phyloP scores from a whole-genome alignment of 208 protist species.

The Herpetomonas muscarum region DNA sequence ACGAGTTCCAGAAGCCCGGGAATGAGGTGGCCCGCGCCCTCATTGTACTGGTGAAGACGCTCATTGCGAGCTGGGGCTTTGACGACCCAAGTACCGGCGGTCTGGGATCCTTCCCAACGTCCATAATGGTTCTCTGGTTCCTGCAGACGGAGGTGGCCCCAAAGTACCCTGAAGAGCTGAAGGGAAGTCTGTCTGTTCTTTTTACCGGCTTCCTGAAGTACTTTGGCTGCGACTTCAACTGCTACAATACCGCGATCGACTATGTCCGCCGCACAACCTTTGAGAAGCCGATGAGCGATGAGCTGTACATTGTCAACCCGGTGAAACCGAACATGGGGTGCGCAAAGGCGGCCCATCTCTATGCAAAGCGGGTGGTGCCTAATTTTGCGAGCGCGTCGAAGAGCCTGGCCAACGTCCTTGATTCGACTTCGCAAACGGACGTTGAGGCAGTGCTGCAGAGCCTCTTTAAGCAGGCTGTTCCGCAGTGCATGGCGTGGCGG shows the following conservation, averaged over 20 bases:
- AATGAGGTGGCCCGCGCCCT: slow-evolving; percentile 68
- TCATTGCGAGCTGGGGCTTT: slow-evolving; percentile 45
- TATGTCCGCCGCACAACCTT: slow-evolving; percentile 48
- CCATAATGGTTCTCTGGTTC: slow-evolving; percentile 81
- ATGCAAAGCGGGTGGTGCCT: slow-evolving; percentile 36
- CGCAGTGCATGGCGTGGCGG: slow-evolving; percentile 4
- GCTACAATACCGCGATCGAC: slow-evolving; percentile 49
- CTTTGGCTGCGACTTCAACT: slow-evolving; percentile 69
- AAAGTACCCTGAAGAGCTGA: slow-evolving; percentile 32
- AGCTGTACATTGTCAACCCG: slow-evolving; percentile 73
- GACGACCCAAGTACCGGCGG: slow-evolving; percentile 79
- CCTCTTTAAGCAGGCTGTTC: slow-evolving; percentile 19
- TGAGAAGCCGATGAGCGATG: slow-evolving; percentile 29
- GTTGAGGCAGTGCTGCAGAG: slow-evolving; percentile 11
- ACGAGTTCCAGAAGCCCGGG: slow-evolving; percentile 47
- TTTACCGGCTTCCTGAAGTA: slow-evolving; percentile 74
- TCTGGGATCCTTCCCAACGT: slow-evolving; percentile 80
- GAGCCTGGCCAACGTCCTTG: slow-evolving; percentile 26
- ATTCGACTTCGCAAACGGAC: background rate
- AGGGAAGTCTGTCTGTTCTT: slow-evolving; percentile 41
- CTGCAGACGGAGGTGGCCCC: slow-evolving; percentile 39
- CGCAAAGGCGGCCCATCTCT: slow-evolving; percentile 55
- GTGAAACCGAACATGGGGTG: slow-evolving; percentile 57
- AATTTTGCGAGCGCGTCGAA: slow-evolving; percentile 42
- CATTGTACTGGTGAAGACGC: slow-evolving; percentile 71